Evolutionary conservation across 176 grass and related monocot species (phyloP), one percentile per base, ranked within the genome.

Genomic region (Carex parvula): DNA sequence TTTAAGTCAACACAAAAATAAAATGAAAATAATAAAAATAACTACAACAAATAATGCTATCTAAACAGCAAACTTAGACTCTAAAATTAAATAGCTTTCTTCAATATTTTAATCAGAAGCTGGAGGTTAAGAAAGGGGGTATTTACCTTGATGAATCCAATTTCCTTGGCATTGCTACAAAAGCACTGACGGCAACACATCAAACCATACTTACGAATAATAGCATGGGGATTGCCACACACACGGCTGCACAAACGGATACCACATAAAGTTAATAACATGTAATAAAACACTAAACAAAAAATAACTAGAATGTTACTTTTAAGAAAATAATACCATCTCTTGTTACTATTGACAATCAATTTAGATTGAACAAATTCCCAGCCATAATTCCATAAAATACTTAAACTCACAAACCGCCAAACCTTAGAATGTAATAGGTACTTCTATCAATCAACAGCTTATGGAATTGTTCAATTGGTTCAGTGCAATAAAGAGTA

Each of bases 131-230:
- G n/a, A 41, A n/a, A 81, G 18, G 16, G 33, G 15, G 4, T 26
- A 32, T 13, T 6, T 80, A 90, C 88, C 84, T 90, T 90, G 59
- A 90, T 90, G 13, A 90, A 90, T 1, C 88, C 88, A 59, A 90
- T 90, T 60, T 67, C 79, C 63, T 90, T 90, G 39, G 88, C 88
- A 60, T 90, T 90, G 80, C 88, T 90, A 30, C 50, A 80, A 72
- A 90, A 90, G 63, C 88, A 90, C 84, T 90, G 88, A 70, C 84
- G 85, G 80, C 88, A 90, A 50, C 88, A 90, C 88, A 90, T 87
- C 37, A 90, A 62, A 11, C 88, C 88, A 80, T 90, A 90, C 50
- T 90, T 90, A 9, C 88, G 79, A 57, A 89, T 89, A 35, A 89
- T 26, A 37, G 65, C 88, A 86, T 89, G 88, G 15, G 88, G 30